Conservation (phyloP, 192 early-diverging fungal genomes). For the Coemansia sp. region DNA sequence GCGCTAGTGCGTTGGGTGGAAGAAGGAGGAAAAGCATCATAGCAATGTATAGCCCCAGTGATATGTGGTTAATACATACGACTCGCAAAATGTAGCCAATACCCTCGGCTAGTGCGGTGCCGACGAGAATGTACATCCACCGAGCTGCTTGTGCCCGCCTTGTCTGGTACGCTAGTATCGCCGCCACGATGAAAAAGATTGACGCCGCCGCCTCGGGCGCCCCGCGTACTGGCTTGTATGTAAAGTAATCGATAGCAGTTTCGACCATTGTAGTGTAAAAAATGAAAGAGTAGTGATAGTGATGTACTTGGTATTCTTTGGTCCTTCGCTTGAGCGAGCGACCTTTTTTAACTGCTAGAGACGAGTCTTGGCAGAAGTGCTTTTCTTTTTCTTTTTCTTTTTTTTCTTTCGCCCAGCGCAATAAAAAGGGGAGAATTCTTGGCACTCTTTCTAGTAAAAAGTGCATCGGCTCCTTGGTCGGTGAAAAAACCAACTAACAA, state of each 20-base stretch:
- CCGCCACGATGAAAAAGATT: slow-evolving; percentile 13
- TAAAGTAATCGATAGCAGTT: slow-evolving; percentile 23
- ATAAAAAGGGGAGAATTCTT: not conserved
- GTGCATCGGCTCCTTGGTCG: not conserved
- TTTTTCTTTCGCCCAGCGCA: not conserved
- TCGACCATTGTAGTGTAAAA: slow-evolving; percentile 1
- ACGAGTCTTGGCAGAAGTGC: not conserved
- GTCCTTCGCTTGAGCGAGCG: not conserved
- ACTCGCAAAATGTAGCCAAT: slow-evolving; percentile 44
- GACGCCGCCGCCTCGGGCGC: slow-evolving; percentile 33
- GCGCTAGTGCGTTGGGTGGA: slow-evolving; percentile 54
- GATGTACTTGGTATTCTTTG: not conserved
- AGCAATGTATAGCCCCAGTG: slow-evolving; percentile 37
- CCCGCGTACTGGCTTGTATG: slow-evolving; percentile 36
- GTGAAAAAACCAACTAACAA: not conserved
- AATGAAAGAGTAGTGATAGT: not conserved
- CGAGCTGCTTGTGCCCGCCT: slow-evolving; percentile 2
- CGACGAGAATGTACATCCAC: slow-evolving; percentile 40
- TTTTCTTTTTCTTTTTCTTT: not conserved
- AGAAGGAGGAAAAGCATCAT: slow-evolving; percentile 51
- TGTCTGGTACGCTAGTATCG: slow-evolving; percentile 13
- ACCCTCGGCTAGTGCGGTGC: slow-evolving; percentile 46
- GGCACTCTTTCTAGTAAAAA: not conserved
- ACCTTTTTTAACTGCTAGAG: not conserved
- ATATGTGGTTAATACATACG: slow-evolving; percentile 36